Conservation (phyloP, 257 asterid species). For the Solanum dulcamara region DNA sequence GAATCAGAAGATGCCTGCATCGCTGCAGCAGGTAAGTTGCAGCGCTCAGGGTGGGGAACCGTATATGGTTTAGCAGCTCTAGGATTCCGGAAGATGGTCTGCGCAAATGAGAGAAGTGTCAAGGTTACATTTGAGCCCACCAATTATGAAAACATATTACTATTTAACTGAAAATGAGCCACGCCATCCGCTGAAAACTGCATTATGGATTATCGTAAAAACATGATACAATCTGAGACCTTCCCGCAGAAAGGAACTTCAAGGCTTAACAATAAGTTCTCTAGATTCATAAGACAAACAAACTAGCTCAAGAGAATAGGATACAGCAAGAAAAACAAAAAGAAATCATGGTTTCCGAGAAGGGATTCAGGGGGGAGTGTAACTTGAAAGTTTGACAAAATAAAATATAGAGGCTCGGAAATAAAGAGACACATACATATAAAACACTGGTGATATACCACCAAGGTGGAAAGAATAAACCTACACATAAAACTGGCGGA, state of each 20-base stretch:
- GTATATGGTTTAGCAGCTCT: conserved; percentile 61
- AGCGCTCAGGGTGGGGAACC: conserved; percentile 84
- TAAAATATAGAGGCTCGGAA: not conserved
- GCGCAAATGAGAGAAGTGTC: conserved; percentile 3
- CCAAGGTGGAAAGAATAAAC: not conserved
- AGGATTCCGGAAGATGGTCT: conserved; percentile 98
- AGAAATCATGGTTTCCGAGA: not conserved
- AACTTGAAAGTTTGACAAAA: not conserved
- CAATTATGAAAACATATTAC: not conserved
- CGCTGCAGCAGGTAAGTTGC: conserved; percentile 97
- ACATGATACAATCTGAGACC: not conserved
- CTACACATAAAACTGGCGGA: not conserved
- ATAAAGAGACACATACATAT: not conserved
- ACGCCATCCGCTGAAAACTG: not conserved
- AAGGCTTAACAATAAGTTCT: not conserved
- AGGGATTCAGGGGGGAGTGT: not conserved
- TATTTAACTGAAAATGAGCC: not conserved
- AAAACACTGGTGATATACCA: not conserved
- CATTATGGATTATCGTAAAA: not conserved
- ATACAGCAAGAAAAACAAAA: not conserved
- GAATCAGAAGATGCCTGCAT: conserved; percentile 88
- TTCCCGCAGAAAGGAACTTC: not conserved
- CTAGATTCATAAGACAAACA: not conserved
- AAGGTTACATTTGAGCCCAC: not conserved
- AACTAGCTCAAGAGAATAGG: not conserved